Evolutionary conservation across 2,329 filamentous ascomycete species (phyloP).

Genomic region (Botrytis elliptica): DNA sequence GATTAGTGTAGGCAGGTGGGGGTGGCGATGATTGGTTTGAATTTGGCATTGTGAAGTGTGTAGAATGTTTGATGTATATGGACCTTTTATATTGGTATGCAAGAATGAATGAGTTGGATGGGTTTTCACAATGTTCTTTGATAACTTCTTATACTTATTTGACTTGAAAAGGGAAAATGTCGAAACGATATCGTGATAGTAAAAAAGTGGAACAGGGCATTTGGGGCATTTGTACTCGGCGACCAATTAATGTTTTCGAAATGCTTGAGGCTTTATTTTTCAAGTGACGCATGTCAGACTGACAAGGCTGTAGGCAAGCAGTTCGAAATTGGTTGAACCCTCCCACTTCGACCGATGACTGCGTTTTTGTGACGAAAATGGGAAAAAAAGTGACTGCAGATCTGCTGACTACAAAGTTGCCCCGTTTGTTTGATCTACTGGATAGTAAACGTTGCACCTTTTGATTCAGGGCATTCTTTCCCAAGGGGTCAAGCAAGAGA

Average conservation of each 20-base stretch:
- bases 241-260: neutral
- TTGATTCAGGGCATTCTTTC: neutral
- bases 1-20: conserved; percentile 7
- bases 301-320: neutral
- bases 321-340: neutral
- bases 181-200: neutral
- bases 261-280: too few relatives aligned
- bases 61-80: neutral
- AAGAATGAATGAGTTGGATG: neutral
- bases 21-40: neutral
- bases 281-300: neutral
- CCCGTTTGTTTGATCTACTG: neutral
- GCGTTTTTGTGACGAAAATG: neutral
- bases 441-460: neutral
- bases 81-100: neutral
- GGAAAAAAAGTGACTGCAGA: neutral
- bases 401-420: neutral
- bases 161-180: neutral
- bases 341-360: neutral
- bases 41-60: neutral
- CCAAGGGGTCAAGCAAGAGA: too few relatives aligned
- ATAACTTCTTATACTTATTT: neutral
- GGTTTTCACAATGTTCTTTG: neutral
- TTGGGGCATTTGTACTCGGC: conserved; percentile 3
- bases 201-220: neutral